phyloP scores from a whole-genome alignment of 2,329 filamentous ascomycete genomes.

The Ciborinia camelliae region DNA sequence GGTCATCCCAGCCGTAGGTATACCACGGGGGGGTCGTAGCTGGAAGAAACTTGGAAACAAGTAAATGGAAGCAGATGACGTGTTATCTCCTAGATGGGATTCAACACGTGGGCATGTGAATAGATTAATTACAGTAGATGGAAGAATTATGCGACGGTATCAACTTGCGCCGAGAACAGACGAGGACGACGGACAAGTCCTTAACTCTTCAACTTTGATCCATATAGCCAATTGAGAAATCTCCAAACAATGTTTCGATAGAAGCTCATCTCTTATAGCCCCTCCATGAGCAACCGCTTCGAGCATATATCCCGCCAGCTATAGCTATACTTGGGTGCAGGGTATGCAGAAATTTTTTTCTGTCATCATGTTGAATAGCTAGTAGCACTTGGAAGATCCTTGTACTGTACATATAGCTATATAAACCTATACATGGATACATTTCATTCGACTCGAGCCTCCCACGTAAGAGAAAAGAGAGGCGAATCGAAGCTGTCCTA shows the following conservation, averaged over 20 bases:
- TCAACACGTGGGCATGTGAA: neutral
- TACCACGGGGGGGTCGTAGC: no score
- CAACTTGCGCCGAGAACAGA: neutral
- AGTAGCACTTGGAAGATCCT: neutral
- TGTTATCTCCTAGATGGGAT: neutral
- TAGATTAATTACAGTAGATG: neutral
- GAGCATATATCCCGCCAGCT: neutral
- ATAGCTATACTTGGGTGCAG: neutral
- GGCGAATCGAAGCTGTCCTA: neutral
- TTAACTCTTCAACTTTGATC: neutral
- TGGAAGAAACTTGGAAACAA: neutral
- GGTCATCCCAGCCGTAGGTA: no score
- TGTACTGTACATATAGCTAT: conserved; percentile 1
- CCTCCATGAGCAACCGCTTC: neutral
- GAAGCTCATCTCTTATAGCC: neutral
- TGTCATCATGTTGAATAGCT: neutral
- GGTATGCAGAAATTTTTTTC: neutral
- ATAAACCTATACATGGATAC: neutral
- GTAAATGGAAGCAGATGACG: neutral
- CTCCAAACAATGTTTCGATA: neutral
- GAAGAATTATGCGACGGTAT: neutral
- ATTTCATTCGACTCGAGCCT: conserved; percentile 5
- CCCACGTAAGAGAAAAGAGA: conserved; percentile 1
- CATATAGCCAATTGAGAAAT: neutral
- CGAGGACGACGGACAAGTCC: neutral